Conservation (phyloP, 805 yeast genomes). For the Yamadazyma insecticola region DNA sequence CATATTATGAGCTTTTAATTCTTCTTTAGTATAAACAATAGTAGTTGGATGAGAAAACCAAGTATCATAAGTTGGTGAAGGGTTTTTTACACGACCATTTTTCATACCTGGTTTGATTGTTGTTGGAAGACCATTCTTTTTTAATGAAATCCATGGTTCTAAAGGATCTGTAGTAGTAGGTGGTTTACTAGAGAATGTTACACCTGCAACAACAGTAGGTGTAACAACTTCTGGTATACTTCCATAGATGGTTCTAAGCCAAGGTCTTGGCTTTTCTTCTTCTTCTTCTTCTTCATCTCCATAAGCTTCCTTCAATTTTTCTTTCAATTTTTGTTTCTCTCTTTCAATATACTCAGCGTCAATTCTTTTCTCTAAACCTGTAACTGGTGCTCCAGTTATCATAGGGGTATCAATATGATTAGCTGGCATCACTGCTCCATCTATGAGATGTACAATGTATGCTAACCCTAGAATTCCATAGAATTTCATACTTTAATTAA, state of each 20-base stretch:
- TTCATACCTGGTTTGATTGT: slow-evolving; percentile 74
- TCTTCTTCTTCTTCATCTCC: slow-evolving; percentile 10
- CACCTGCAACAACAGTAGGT: slow-evolving; percentile 61
- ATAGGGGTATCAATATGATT: slow-evolving; percentile 1
- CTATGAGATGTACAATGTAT: too few species aligned
- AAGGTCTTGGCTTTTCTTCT: slow-evolving; percentile 43
- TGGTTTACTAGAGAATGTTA: slow-evolving; percentile 63
- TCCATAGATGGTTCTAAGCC: slow-evolving; percentile 69
- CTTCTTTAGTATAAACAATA: slow-evolving; percentile 50
- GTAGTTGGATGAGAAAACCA: slow-evolving; percentile 72
- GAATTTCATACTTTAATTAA: too few species aligned
- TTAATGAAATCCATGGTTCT: slow-evolving; percentile 76
- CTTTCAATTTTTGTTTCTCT: slow-evolving; percentile 6
- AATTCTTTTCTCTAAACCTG: slow-evolving; percentile 8
- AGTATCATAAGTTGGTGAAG: slow-evolving; percentile 68
- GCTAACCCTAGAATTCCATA: too few species aligned
- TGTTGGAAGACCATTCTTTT: slow-evolving; percentile 74
- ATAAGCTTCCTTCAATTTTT: slow-evolving; percentile 4
- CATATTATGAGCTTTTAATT: slow-evolving; percentile 71
- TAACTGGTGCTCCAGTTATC: slow-evolving; percentile 4
- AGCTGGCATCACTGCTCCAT: slow-evolving; percentile 1
- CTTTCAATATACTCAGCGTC: slow-evolving; percentile 9
- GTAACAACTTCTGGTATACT: slow-evolving; percentile 53
- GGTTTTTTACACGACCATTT: slow-evolving; percentile 63
- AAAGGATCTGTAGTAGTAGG: slow-evolving; percentile 67